Conservation (phyloP, 371 early-diverging fungal genomes). For the Syncephalastrum contaminatum region DNA sequence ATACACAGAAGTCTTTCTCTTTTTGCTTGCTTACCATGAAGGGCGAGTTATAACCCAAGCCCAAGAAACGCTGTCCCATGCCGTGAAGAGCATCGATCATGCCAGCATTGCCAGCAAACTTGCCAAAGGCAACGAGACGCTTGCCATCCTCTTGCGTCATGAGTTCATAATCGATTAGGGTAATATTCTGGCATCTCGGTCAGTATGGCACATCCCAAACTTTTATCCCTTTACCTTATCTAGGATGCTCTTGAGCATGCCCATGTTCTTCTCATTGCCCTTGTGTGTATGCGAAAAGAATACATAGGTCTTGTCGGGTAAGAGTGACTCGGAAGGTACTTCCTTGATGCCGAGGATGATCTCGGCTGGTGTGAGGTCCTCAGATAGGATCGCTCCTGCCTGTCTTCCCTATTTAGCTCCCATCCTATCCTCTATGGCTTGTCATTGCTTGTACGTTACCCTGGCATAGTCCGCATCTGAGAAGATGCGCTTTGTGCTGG, state of each 20-base stretch:
- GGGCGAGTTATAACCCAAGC: constrained; percentile 90
- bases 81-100: constrained; percentile 94
- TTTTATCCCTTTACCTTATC: constrained; percentile 65
- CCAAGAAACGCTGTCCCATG: constrained; percentile 88
- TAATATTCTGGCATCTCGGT: constrained; percentile 61
- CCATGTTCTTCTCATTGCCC: constrained; percentile 92
- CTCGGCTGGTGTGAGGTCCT: constrained; percentile 88
- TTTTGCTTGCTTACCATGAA: constrained; percentile 67
- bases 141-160: constrained; percentile 75
- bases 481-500: constrained; percentile 89
- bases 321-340: constrained; percentile 80
- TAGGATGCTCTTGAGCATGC: constrained; percentile 80
- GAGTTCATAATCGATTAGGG: constrained; percentile 94
- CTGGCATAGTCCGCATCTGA: constrained; percentile 76
- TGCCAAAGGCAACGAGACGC: constrained; percentile 90
- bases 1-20: neutral
- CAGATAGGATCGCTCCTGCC: constrained; percentile 88
- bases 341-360: constrained; percentile 97
- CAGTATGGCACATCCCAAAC: constrained; percentile 5
- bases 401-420: constrained; percentile 18
- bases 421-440: neutral
- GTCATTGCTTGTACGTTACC: constrained; percentile 42
- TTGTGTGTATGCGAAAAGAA: constrained; percentile 98
- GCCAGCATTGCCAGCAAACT: constrained; percentile 94
- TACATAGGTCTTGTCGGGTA: constrained; percentile 88